phyloP scores from a whole-genome alignment of 2,329 filamentous ascomycete species.

The Penicillium sp. region DNA sequence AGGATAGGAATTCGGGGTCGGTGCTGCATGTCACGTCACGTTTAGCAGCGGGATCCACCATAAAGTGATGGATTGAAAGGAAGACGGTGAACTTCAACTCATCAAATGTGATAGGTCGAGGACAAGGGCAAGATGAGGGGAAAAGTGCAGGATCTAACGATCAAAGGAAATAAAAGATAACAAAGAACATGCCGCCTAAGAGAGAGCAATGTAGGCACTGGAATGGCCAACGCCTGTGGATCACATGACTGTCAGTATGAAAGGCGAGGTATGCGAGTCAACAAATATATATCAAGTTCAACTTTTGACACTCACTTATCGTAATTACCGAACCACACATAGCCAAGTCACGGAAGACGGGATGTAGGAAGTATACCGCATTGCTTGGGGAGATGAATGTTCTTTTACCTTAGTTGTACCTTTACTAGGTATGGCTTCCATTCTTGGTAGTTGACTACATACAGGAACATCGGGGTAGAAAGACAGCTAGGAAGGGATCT shows the following conservation, averaged over 20 bases:
- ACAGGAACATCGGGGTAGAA: neutral
- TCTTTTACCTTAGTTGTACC: neutral
- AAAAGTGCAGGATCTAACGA: neutral
- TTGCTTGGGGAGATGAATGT: neutral
- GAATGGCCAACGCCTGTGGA: neutral
- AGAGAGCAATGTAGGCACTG: neutral
- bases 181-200: neutral
- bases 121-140: neutral
- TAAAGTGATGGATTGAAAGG: constrained; percentile 14
- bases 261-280: neutral
- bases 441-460: neutral
- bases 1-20: constrained; percentile 4
- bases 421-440: neutral
- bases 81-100: neutral
- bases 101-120: constrained; percentile 1
- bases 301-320: no score
- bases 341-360: neutral
- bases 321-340: no score
- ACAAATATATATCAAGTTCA: neutral
- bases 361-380: neutral
- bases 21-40: constrained; percentile 24
- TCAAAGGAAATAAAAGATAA: neutral
- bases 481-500: neutral
- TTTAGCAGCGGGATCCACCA: constrained; percentile 17
- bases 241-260: neutral